Base-by-base conservation (phyloP, 176 grass and related monocot species). In the Juncus effusus region DNA sequence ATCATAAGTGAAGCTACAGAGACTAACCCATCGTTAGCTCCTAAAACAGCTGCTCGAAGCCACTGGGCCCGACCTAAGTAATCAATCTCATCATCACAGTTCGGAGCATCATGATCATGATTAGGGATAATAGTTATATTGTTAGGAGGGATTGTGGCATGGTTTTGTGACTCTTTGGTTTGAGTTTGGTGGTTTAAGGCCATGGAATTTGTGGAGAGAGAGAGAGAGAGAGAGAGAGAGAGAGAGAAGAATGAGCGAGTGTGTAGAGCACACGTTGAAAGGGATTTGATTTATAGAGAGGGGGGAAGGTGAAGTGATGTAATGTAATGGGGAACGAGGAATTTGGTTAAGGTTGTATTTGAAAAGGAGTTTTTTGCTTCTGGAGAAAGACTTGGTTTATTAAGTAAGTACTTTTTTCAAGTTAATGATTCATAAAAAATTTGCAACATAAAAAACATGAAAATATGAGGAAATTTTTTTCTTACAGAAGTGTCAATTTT, bases 31-130 rank as follows among this genome's bases (percentile, higher is more conserved):
- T 84, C 81, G 19, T 75, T 84, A 42, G 81, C 76, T 15, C 81
- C 81, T 16, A 84, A 63, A 36, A 79, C 76, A n/a, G 81, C 81
- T 50, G 81, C 76, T 13, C 81, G 81, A 2, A 84, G 58, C 76
- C 76, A 84, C 76, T 79, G 76, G 38, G 73, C 79, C 8, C 65
- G 51, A 7, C 38, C 51, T 7, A 58, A 56, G 67, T 63, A 86
- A 13, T 78, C 50, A 1, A 72, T 70, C 16, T 63, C 54, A 10
- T 14, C 40, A 7, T 12, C 13, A 39, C 8, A 13, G 3, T 8
- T 53, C 2, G 44, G 4, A 6, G 44, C 4, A 47, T 47, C 44
- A 47, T 47, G 44, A 47, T 47, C 44, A 47, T 6, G 4, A 47
- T 5, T 47, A 47, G 44, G 44, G 44, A 6, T 47, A 47, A 9